Evolutionary conservation across 164 flowering plant species (phyloP).

Genomic region (Cinnamomum micranthum): DNA sequence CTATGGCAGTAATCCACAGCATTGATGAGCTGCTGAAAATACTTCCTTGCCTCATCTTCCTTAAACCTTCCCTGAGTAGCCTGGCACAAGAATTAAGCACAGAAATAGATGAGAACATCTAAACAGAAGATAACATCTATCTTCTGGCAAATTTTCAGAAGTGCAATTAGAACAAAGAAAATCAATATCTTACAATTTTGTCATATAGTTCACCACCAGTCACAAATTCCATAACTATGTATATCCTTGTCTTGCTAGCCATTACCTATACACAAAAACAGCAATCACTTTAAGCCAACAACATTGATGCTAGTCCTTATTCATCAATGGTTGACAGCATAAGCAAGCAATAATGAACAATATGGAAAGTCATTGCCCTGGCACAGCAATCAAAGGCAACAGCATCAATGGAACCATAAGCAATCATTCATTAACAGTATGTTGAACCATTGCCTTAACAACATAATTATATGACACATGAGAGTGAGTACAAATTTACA

Average conservation of each 20-base stretch:
- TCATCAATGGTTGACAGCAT: no score
- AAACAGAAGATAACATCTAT: background rate
- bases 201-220: slow-evolving; percentile 93
- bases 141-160: background rate
- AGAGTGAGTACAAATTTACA: background rate
- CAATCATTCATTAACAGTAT: background rate
- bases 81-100: slow-evolving; percentile 26
- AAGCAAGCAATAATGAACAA: no score
- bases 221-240: slow-evolving; percentile 82
- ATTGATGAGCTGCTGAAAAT: slow-evolving; percentile 90
- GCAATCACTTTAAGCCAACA: slow-evolving; percentile 3
- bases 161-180: background rate
- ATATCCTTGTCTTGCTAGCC: slow-evolving; percentile 97
- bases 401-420: background rate
- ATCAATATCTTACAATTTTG: slow-evolving; percentile 68
- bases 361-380: no score
- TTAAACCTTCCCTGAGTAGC: slow-evolving; percentile 72
- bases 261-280: slow-evolving; percentile 52
- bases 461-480: background rate
- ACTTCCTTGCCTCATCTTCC: slow-evolving; percentile 93
- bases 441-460: no score
- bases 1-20: slow-evolving; percentile 98
- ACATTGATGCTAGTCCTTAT: background rate
- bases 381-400: background rate
- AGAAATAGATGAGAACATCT: background rate